Conservation (phyloP, 1,284 basidiomycete species). For the Wallemia mellicola region DNA sequence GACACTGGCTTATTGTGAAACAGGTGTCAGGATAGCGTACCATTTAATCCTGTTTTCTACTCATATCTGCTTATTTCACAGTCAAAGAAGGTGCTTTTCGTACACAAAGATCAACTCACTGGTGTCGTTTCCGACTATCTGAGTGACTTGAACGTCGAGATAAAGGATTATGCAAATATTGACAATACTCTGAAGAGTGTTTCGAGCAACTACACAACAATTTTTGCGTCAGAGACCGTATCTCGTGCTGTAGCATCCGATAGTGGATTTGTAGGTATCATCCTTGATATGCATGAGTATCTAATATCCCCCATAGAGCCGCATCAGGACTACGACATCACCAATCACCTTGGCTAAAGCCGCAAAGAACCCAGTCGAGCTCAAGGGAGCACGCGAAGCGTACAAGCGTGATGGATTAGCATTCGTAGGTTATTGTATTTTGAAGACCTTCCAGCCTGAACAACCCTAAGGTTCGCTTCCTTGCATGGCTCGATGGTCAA, state of each 20-base stretch:
- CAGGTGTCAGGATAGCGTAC: neutral
- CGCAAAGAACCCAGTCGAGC: constrained; percentile 60
- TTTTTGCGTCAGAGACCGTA: constrained; percentile 4
- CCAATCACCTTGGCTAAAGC: constrained; percentile 58
- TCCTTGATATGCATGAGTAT: neutral
- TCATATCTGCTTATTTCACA: constrained; percentile 54
- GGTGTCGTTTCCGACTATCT: constrained; percentile 29
- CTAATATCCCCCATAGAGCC: constrained; percentile 2
- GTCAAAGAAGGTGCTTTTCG: constrained; percentile 37
- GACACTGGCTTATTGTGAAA: constrained; percentile 81
- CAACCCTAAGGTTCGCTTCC: constrained; percentile 30
- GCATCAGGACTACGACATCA: constrained; percentile 16
- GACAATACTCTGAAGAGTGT: neutral
- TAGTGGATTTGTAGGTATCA: neutral
- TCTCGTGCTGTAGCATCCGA: constrained; percentile 3
- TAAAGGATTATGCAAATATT: constrained; percentile 32
- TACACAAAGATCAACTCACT: constrained; percentile 33
- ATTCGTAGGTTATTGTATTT: constrained; percentile 18
- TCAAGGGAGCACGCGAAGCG: constrained; percentile 61
- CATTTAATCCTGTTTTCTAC: constrained; percentile 45
- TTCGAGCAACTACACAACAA: constrained; percentile 22
- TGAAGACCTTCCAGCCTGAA: neutral
- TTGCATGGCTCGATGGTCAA: constrained; percentile 76
- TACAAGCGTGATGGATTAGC: constrained; percentile 79
- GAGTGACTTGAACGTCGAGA: constrained; percentile 25